Evolutionary conservation across 2,329 filamentous ascomycete species (phyloP), one percentile per base, ranked within the genome.

Genomic region (Scopulariopsis brevicaulis): DNA sequence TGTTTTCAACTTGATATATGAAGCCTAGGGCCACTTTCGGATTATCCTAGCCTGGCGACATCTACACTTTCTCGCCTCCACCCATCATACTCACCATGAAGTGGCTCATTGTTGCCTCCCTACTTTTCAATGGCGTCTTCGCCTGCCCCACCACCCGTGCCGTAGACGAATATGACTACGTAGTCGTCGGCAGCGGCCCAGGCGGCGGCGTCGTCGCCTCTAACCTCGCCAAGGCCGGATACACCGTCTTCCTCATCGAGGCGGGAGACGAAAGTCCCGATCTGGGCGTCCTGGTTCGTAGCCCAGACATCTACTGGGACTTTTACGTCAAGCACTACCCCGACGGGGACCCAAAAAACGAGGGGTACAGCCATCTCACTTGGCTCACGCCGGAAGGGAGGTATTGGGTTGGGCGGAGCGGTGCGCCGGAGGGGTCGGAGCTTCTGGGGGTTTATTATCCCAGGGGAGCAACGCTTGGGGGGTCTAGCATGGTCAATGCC

Each of bases 301-400:
- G 65, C 52, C 60, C 65, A 83, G 83, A 55, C 8, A 54, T 65
- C 0, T 56, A 63, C 52, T 86, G 83, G 82, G 76, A 83, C 68
- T 85, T 80, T 67, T 86, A 77, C 61, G 81, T 85, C 59, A 77
- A 78, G 56, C 83, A 86, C 67, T 85, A 83, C 63, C 68, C 73
- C 6, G 75, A 84, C 61, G 66, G 75, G 20, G 66, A 68, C n/a
- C 32, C 61, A 3, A 74, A 76, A 12, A 76, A 80, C 62, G 70
- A 73, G 40, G 70, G 74, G 52, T 79, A 84, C 63, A 77, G 70
- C 62, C 82, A 86, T 68, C 68, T 71, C 63, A 70, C 68, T 0
- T 77, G 71, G 61, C 60, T 66, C 18, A 67, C 63, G 12, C 55
- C 70, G 0, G 64, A 73, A 25, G 74, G 74, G 2, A 63, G 64